A percentile compares a stretch with the other conserved stretches of the same genome.
phyloP scores from a whole-genome alignment of 2,329 filamentous ascomycete genomes.

The Fusarium tanahbumbuense region DNA sequence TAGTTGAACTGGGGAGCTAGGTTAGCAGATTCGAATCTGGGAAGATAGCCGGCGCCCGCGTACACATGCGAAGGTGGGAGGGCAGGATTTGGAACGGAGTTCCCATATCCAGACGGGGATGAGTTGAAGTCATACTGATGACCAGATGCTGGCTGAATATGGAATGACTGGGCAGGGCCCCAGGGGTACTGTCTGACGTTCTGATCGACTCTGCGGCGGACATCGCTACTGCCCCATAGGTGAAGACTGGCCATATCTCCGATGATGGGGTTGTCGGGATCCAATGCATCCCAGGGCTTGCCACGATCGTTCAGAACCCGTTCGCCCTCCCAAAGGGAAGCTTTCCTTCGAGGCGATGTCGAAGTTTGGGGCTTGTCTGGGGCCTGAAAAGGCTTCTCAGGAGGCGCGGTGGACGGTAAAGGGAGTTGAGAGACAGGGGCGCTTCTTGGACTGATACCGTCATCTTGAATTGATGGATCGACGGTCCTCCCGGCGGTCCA shows the following conservation, averaged over 20 bases:
- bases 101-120: background rate
- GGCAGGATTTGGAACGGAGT: background rate
- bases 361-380: background rate
- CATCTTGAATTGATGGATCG: background rate
- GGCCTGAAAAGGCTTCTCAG: background rate
- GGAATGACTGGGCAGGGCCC: background rate
- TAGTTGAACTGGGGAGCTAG: background rate
- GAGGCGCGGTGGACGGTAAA: too few relatives aligned
- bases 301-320: background rate
- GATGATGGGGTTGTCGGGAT: background rate
- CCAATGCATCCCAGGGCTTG: background rate
- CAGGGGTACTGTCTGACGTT: background rate
- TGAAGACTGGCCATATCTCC: background rate
- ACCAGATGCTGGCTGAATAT: background rate
- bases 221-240: background rate
- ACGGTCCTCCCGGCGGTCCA: background rate
- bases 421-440: too few relatives aligned
- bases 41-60: background rate
- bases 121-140: background rate
- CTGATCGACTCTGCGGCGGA: background rate
- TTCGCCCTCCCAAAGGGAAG: too few relatives aligned
- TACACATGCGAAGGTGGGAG: background rate
- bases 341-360: background rate
- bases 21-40: background rate
- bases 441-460: background rate